These are phyloP conservation scores for Pseudocercospora fuligena DNA, from an alignment of 2,329 filamentous ascomycete species.

Conservation along the genomic window DNA sequence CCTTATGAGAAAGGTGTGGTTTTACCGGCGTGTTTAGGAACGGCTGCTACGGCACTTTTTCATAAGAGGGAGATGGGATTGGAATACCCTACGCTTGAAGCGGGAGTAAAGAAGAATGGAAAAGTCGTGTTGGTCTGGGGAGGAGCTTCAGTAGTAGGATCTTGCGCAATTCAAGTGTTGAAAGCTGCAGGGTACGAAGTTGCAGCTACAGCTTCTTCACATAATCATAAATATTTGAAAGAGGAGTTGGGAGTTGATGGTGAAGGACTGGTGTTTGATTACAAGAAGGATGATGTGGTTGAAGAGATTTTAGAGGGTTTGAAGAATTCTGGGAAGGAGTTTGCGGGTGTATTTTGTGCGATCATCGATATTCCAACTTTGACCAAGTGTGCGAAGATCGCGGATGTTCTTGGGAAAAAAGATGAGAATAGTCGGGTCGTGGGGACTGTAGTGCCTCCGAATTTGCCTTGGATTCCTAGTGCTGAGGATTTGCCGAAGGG, in stretches of 20 bases:
- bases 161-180: constrained; percentile 54
- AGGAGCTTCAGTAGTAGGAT: constrained; percentile 55
- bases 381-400: constrained; percentile 17
- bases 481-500: constrained; percentile 12
- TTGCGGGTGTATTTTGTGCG: constrained; percentile 39
- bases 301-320: constrained; percentile 39
- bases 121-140: constrained; percentile 56
- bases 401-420: constrained; percentile 11
- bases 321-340: constrained; percentile 33
- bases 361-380: constrained; percentile 16
- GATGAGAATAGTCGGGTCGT: constrained; percentile 15
- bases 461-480: constrained; percentile 13
- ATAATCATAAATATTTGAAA: constrained; percentile 52
- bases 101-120: constrained; percentile 32
- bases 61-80: constrained; percentile 22
- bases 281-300: constrained; percentile 42
- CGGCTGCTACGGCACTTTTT: constrained; percentile 31
- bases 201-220: constrained; percentile 48
- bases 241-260: constrained; percentile 34
- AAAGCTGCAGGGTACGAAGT: constrained; percentile 52
- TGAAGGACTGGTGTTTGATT: constrained; percentile 51
- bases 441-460: constrained; percentile 25
- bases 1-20: constrained; percentile 28
- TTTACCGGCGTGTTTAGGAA: constrained; percentile 30
- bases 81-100: constrained; percentile 19